Base-by-base conservation (phyloP, 2,329 filamentous ascomycete species). In the Fusarium annulatum region DNA sequence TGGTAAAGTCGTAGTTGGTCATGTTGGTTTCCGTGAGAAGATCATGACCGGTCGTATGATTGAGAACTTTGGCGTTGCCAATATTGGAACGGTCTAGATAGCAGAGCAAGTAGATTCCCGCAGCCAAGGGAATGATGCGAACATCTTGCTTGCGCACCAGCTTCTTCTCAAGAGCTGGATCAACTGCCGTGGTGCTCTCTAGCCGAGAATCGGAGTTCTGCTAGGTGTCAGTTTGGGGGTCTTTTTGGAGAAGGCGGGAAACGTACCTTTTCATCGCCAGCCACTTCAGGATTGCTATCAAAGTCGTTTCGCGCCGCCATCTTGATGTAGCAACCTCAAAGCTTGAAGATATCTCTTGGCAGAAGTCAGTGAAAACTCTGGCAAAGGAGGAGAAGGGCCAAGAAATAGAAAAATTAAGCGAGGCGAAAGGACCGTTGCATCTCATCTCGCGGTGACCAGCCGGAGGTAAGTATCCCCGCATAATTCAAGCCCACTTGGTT, bases 1-100 rank as follows among this genome's bases (percentile, higher is more conserved):
- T 82, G 79, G 92, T 92, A 80, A 92, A 93, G 77, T 91, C 85
- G 26, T 85, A 84, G 23, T 60, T 64, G 18, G 72, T 70, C 71
- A 79, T 78, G 36, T 85, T 82, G 15, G 92, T 83, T 67, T 91
- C 90, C 2, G 72, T 56, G 42, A 78, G 71, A 19, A 78, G 76
- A 43, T 78, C 73, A 61, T 78, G 64, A 12, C 63, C 46, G 57
- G 87, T 82, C 45, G 80, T 77, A 10, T 81, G 67, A 30, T 80
- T 80, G 42, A 82, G 77, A 23, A 84, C 80, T 65, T 81, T 81
- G 42, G 82, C 82, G 74, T 84, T 84, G 23, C 85, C 72, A 59
- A 88, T 86, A 71, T 88, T 88, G n/a, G 85, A 86, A 42, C 85
- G 81, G 67, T 87, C 86, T 41, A 88, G 78, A 75, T 87, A 88